A percentile compares a stretch with the other conserved stretches of the same genome.
These are phyloP conservation scores for Pseudogymnoascus sp. DNA, from an alignment of 2,329 filamentous ascomycete species.

Conservation along the genomic window DNA sequence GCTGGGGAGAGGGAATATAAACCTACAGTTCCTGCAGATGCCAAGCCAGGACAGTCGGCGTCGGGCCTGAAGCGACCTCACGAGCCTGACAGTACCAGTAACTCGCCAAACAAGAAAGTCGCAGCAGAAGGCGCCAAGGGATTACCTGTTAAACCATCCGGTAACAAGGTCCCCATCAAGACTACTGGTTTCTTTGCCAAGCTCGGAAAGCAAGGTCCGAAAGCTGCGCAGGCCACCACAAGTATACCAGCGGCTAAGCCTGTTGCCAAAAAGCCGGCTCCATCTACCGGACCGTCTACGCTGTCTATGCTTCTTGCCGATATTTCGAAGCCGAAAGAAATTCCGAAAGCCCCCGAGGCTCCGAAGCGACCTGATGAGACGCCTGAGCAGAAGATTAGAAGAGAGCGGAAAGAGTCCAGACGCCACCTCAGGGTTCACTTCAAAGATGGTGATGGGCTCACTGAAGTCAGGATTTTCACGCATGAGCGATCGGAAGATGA, in stretches of 20 bases:
- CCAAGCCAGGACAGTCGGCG: constrained; percentile 10
- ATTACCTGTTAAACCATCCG: constrained; percentile 18
- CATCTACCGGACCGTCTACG: constrained; percentile 20
- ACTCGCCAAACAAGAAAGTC: constrained; percentile 28
- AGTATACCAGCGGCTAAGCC: constrained; percentile 20
- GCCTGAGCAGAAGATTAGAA: constrained; percentile 57
- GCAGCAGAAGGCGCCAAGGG: constrained; percentile 27
- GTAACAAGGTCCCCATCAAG: constrained; percentile 19
- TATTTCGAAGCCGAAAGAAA: constrained; percentile 26
- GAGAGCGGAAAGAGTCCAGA: constrained; percentile 65
- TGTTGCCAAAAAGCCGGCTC: constrained; percentile 30
- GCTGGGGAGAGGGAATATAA: constrained; percentile 19
- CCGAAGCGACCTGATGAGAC: constrained; percentile 46
- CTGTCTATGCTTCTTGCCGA: constrained; percentile 28
- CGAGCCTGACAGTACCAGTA: constrained; percentile 25
- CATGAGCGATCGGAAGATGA: constrained; percentile 66
- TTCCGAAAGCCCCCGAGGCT: constrained; percentile 24
- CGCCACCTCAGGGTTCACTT: constrained; percentile 64
- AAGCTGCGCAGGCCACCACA: constrained; percentile 14
- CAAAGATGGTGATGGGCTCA: constrained; percentile 59
- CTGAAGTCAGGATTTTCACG: constrained; percentile 60
- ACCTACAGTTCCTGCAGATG: constrained; percentile 17
- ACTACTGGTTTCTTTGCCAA: constrained; percentile 13
- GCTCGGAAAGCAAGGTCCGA: constrained; percentile 13
- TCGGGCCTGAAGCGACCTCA: constrained; percentile 24